Evolutionary conservation across 1,284 basidiomycete genomes (phyloP), one percentile per base, ranked within the genome.

Genomic region (Ganoderma boninense): DNA sequence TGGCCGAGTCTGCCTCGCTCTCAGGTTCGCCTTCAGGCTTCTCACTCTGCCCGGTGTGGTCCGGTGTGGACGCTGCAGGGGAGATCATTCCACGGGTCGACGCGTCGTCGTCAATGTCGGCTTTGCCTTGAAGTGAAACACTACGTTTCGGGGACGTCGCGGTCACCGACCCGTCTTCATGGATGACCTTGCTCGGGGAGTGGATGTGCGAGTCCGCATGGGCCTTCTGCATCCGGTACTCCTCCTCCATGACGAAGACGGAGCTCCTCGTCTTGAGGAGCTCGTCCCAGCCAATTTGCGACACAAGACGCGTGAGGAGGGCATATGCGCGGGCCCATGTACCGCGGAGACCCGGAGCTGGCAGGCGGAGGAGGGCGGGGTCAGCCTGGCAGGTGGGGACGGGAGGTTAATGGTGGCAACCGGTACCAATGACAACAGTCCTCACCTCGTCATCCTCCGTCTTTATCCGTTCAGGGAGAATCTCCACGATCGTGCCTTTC

Each of bases 161-260:
- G 13, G 68, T 64, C 20, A 40, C 38, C 6, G 38, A 40, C 38
- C 72, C 71, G 64, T 73, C 71, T 40, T 72, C 75, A 64, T 75
- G 71, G n/a, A 66, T 70, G 54, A 68, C 72, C 69, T 66, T 75
- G 29, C 57, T 66, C 32, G 71, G 72, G 18, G 80, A 77, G 62
- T 82, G 78, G 54, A 72, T 69, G 20, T 84, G 85, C 40, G 89
- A 81, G 49, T 93, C 90, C 1, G 77, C 81, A n/a, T 92, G 89
- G 4, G 90, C 90, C 77, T 94, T 94, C 81, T 94, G 92, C 90
- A 89, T 93, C 40, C 98, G 87, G 80, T 99, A 99, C 81, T 99
- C 97, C 80, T 99, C 97, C 81, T 99, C 97, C 97, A 99, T 99
- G 49, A 99, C 98, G 82, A 99, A 99, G 13, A 99, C 97, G 62